Conservation (phyloP, 331 rosid species). For the Rosa hybrid region DNA sequence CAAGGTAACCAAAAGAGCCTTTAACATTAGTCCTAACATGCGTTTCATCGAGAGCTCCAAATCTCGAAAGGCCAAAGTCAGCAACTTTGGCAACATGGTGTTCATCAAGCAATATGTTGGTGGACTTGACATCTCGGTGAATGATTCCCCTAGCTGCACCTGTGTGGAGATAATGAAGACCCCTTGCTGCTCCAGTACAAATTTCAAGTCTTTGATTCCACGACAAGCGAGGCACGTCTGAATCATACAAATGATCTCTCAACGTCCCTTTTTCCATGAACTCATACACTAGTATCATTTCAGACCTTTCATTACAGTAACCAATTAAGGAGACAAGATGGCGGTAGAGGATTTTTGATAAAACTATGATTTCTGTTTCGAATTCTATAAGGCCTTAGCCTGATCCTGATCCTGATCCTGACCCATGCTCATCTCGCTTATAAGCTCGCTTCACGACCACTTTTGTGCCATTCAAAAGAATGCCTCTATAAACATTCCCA, state of each 20-base stretch:
- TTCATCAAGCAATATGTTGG: constrained; percentile 46
- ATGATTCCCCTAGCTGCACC: constrained; percentile 59
- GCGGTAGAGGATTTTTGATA: constrained; percentile 53
- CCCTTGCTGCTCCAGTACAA: constrained; percentile 54
- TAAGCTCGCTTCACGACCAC: constrained; percentile 44
- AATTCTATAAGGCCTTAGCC: constrained; percentile 52
- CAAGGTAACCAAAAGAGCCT: constrained; percentile 85
- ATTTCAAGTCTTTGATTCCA: constrained; percentile 66
- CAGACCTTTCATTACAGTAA: constrained; percentile 49
- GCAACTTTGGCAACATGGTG: constrained; percentile 43
- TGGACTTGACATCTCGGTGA: constrained; percentile 62
- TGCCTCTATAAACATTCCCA: constrained; percentile 51
- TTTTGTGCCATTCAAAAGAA: constrained; percentile 28
- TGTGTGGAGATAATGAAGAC: constrained; percentile 58
- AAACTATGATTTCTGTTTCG: constrained; percentile 49
- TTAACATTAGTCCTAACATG: constrained; percentile 68
- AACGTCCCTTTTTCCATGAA: constrained; percentile 51
- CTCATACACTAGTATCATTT: constrained; percentile 61
- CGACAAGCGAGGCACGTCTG: constrained; percentile 38
- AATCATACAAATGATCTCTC: constrained; percentile 48
- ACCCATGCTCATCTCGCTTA: constrained; percentile 24
- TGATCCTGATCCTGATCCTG: constrained; percentile 43
- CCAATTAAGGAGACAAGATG: constrained; percentile 53
- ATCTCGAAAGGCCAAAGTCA: constrained; percentile 58
- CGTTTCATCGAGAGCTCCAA: constrained; percentile 45